A percentile compares a stretch with the other conserved stretches of the same genome.
phyloP scores from a whole-genome alignment of 2,329 filamentous ascomycete species.

The Phaeosphaeria sp. region DNA sequence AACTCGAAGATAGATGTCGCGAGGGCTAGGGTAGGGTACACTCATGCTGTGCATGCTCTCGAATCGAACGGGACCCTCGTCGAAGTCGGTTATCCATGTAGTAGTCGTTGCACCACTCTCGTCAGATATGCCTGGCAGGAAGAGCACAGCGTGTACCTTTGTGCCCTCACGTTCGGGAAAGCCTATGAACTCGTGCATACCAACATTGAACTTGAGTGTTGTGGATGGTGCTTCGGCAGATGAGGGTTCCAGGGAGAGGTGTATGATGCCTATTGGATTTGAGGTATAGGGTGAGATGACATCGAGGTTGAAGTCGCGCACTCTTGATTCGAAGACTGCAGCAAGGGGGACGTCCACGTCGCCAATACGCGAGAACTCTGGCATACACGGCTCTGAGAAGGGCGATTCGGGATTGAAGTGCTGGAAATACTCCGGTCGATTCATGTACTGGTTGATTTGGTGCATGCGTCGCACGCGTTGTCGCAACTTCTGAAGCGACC shows the following conservation, averaged over 20 bases:
- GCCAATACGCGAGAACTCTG: conserved; percentile 88
- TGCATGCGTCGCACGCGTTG: conserved; percentile 90
- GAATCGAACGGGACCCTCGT: conserved; percentile 89
- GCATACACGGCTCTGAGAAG: conserved; percentile 89
- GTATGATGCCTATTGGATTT: conserved; percentile 87
- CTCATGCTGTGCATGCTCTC: conserved; percentile 99
- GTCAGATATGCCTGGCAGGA: conserved; percentile 87
- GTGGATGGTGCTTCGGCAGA: conserved; percentile 90
- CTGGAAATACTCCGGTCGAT: conserved; percentile 91
- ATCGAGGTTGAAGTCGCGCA: conserved; percentile 92
- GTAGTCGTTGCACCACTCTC: conserved; percentile 88
- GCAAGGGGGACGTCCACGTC: conserved; percentile 91
- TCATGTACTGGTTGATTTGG: conserved; percentile 95
- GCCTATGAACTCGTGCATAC: conserved; percentile 94
- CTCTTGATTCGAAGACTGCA: conserved; percentile 91
- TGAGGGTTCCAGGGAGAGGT: conserved; percentile 89
- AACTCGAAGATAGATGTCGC: conserved; percentile 77
- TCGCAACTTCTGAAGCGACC: conserved; percentile 92
- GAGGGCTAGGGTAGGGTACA: conserved; percentile 78
- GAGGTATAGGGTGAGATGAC: conserved; percentile 91
- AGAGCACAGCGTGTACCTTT: conserved; percentile 95
- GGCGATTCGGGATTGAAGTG: conserved; percentile 93
- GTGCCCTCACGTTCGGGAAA: conserved; percentile 96
- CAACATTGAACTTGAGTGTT: conserved; percentile 96
- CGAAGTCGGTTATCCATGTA: conserved; percentile 91